A percentile compares a stretch with the other conserved stretches of the same genome.
Conservation (phyloP, 2,329 filamentous ascomycete genomes). For the Neopestalotiopsis sp. region DNA sequence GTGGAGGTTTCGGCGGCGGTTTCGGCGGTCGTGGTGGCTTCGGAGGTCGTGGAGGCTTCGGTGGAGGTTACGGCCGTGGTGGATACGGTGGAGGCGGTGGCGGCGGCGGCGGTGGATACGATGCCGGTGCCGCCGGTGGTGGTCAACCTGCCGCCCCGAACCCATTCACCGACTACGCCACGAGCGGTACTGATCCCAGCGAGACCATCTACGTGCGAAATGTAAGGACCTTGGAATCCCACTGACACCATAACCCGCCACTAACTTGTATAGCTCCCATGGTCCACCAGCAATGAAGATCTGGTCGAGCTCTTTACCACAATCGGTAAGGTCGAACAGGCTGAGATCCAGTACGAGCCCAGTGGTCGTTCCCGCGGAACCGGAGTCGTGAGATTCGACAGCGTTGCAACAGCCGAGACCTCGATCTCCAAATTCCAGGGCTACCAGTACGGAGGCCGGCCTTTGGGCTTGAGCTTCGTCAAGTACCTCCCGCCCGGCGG, state of each 20-base stretch:
- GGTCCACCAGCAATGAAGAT: constrained; percentile 99
- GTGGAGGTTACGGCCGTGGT: constrained; percentile 50
- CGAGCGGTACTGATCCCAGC: constrained; percentile 82
- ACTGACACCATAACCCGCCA: constrained; percentile 5
- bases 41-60: constrained; percentile 52
- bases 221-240: constrained; percentile 61
- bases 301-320: constrained; percentile 95
- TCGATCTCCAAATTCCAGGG: constrained; percentile 97
- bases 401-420: constrained; percentile 82
- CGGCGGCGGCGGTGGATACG: constrained; percentile 53
- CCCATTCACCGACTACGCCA: constrained; percentile 92
- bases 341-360: constrained; percentile 98
- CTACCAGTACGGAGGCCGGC: constrained; percentile 95
- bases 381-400: constrained; percentile 95
- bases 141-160: constrained; percentile 68
- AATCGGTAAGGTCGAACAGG: constrained; percentile 96
- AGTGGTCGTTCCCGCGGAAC: constrained; percentile 94
- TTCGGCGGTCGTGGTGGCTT: constrained; percentile 53
- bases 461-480: constrained; percentile 90
- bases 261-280: constrained; percentile 73
- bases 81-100: constrained; percentile 50
- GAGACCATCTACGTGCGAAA: constrained; percentile 95
- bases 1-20: constrained; percentile 48
- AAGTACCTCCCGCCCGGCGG: constrained; percentile 81
- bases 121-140: constrained; percentile 45